Percentiles rank a stretch among this genome's conserved stretches.
Evolutionary conservation across 148 eudicot genomes (phyloP).

Genomic region (Persicaria tinctoria): DNA sequence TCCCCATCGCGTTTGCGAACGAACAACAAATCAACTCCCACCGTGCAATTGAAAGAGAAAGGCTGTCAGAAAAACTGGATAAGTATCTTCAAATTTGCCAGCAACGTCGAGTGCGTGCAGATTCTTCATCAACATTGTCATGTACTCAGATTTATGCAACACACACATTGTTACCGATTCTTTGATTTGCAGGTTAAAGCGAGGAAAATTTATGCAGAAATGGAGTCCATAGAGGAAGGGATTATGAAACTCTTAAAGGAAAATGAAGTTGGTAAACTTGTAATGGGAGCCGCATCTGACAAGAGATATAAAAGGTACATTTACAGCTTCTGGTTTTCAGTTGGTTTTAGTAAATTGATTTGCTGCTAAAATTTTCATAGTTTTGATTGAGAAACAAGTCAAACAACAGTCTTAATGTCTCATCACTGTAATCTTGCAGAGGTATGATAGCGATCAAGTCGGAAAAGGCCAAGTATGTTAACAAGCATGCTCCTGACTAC

Average conservation of each 20-base stretch:
- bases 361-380: too few species aligned
- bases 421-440: conserved; percentile 33
- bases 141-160: too few species aligned
- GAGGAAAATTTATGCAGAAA: neutral
- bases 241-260: conserved; percentile 11
- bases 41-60: neutral
- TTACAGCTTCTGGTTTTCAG: neutral
- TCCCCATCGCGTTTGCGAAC: neutral
- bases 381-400: neutral
- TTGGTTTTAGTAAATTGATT: too few species aligned
- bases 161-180: neutral
- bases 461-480: conserved; percentile 66
- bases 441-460: conserved; percentile 69
- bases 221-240: conserved; percentile 4
- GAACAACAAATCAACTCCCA: neutral
- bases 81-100: neutral
- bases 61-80: neutral
- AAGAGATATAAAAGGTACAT: conserved; percentile 36
- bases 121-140: too few species aligned
- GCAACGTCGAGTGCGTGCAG: neutral
- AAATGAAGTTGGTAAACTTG: conserved; percentile 40
- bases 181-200: conserved; percentile 2
- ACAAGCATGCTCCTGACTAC: conserved; percentile 50
- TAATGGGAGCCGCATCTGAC: conserved; percentile 60
- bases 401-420: neutral